These are phyloP conservation scores for Penicillium cinerascens DNA, from an alignment of 495 filamentous ascomycete species.

Conservation along the genomic window DNA sequence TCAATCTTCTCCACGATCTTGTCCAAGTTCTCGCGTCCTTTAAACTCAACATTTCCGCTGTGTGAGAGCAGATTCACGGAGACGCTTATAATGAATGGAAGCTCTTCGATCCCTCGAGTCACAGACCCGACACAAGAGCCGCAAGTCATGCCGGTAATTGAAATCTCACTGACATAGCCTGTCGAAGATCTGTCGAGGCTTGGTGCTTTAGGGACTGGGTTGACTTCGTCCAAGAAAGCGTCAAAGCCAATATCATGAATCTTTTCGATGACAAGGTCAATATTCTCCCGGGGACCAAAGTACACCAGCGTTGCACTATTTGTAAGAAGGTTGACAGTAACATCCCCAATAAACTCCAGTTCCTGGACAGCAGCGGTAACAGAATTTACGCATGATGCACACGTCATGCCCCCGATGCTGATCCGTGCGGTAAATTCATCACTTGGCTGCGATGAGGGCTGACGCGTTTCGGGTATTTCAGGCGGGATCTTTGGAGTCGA, in stretches of 20 bases:
- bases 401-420: conserved; percentile 63
- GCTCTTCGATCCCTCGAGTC: conserved; percentile 58
- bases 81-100: conserved; percentile 59
- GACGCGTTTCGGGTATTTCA: not conserved
- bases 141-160: conserved; percentile 84
- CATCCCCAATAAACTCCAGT: conserved; percentile 49
- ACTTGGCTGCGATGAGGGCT: not conserved
- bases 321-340: conserved; percentile 57
- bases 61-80: conserved; percentile 70
- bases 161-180: conserved; percentile 54
- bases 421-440: conserved; percentile 43
- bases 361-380: conserved; percentile 50
- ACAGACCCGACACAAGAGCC: conserved; percentile 67
- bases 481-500: conserved; percentile 1
- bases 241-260: conserved; percentile 58
- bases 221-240: conserved; percentile 45
- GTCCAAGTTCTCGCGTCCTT: conserved; percentile 48
- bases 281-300: conserved; percentile 37
- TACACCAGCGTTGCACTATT: conserved; percentile 53
- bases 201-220: conserved; percentile 24
- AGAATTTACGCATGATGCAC: conserved; percentile 56
- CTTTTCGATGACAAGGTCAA: conserved; percentile 41
- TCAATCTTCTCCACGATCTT: conserved; percentile 69
- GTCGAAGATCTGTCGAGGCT: not conserved
- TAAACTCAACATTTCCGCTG: conserved; percentile 64